Evolutionary conservation across 768 basidiomycete genomes (phyloP).

Genomic region (Podaxis rugospora): DNA sequence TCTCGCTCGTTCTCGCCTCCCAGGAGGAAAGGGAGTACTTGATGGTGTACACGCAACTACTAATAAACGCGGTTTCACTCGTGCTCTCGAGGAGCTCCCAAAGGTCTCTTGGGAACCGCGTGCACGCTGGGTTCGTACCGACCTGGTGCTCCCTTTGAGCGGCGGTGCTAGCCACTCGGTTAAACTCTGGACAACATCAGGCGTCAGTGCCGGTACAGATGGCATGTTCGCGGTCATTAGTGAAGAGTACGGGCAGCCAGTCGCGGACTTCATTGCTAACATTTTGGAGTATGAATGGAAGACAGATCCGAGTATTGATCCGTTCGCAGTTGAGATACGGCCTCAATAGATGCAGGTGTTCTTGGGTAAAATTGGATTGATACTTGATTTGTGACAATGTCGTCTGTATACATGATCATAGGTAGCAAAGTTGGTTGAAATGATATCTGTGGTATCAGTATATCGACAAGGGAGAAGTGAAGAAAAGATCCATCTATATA

Average conservation of each 20-base stretch:
- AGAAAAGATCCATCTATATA: neutral
- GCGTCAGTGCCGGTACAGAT: conserved; percentile 42
- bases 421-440: neutral
- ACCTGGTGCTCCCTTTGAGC: neutral
- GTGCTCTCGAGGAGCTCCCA: conserved; percentile 19
- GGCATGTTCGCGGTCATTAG: conserved; percentile 31
- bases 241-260: conserved; percentile 30
- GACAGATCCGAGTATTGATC: conserved; percentile 33
- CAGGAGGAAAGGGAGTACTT: conserved; percentile 21
- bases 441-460: neutral
- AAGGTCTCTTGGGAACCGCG: conserved; percentile 38
- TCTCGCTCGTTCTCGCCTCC: conserved; percentile 26
- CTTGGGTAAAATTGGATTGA: neutral
- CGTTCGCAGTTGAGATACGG: conserved; percentile 25
- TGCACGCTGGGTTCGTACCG: conserved; percentile 37
- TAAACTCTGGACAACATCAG: conserved; percentile 45
- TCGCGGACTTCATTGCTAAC: conserved; percentile 26
- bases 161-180: conserved; percentile 25
- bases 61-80: conserved; percentile 33
- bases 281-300: conserved; percentile 36
- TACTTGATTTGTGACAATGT: neutral
- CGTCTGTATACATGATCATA: conserved; percentile 4
- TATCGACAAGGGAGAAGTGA: neutral
- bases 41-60: conserved; percentile 41
- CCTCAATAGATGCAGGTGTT: neutral